phyloP scores from a whole-genome alignment of 164 flowering plant genomes.

The Sextonia rubra region DNA sequence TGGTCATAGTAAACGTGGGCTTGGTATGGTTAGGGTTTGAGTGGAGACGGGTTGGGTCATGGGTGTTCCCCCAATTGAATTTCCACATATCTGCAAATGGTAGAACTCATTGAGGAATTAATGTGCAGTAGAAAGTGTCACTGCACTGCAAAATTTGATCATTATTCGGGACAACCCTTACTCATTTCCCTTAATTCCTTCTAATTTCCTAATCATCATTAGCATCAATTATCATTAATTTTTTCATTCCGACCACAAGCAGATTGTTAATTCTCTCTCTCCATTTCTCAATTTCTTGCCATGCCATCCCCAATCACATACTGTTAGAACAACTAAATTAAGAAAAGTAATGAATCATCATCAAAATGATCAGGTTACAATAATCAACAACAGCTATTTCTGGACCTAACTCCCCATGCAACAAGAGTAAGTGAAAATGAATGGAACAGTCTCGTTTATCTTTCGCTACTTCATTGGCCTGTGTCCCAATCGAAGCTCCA shows the following conservation, averaged over 20 bases:
- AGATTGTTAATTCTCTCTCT: neutral
- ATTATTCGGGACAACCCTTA: too few relatives aligned
- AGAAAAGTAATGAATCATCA: too few relatives aligned
- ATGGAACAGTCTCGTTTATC: neutral
- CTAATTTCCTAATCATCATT: neutral
- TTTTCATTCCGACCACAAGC: neutral
- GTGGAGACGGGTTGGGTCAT: too few relatives aligned
- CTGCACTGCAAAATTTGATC: conserved; percentile 53
- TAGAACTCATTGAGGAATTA: too few relatives aligned
- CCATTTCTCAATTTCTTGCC: conserved; percentile 4
- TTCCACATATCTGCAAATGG: too few relatives aligned
- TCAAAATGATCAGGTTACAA: too few relatives aligned
- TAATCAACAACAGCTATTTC: too few relatives aligned
- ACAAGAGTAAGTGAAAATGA: neutral
- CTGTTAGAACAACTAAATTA: too few relatives aligned
- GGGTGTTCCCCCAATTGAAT: too few relatives aligned
- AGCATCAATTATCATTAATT: too few relatives aligned
- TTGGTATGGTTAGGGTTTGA: too few relatives aligned
- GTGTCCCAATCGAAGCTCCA: conserved; percentile 69
- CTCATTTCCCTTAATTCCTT: neutral
- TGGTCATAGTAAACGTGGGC: too few relatives aligned
- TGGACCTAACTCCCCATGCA: neutral
- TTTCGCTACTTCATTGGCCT: conserved; percentile 13
- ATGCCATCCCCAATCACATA: conserved; percentile 1
- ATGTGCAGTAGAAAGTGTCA: conserved; percentile 55